Conservation (phyloP, 371 early-diverging fungal genomes). For the Phascolomyces articulosus region DNA sequence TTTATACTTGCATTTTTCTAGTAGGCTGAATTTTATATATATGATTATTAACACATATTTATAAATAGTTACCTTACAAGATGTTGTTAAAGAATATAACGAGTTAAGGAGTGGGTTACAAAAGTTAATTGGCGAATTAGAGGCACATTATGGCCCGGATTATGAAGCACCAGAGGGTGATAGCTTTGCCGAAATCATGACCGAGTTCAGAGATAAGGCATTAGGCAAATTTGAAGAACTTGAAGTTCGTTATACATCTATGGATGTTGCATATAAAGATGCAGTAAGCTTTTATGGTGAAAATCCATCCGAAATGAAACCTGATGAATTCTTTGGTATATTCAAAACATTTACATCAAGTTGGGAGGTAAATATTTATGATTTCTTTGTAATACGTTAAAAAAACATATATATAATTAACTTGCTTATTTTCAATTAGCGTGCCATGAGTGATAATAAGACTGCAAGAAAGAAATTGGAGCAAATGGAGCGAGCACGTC, state of each 20-base stretch:
- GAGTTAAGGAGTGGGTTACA: constrained; percentile 58
- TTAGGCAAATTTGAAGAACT: constrained; percentile 51
- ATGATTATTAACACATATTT: too few relatives aligned
- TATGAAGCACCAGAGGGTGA: constrained; percentile 44
- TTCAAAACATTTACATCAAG: constrained; percentile 82
- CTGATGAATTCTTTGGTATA: constrained; percentile 90
- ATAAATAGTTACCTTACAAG: constrained; percentile 59
- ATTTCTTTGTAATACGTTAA: neutral
- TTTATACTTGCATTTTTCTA: neutral
- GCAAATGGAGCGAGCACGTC: constrained; percentile 42
- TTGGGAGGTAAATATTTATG: constrained; percentile 56
- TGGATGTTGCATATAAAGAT: constrained; percentile 73
- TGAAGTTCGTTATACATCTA: constrained; percentile 52
- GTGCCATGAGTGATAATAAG: constrained; percentile 53
- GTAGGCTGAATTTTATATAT: too few relatives aligned
- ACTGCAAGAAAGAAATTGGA: constrained; percentile 45
- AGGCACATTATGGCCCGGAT: constrained; percentile 48
- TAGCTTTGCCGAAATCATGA: constrained; percentile 46
- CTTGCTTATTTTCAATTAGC: constrained; percentile 20
- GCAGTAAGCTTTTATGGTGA: constrained; percentile 82
- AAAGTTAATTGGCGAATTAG: constrained; percentile 52
- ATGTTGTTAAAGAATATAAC: constrained; percentile 59
- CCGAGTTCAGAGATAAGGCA: constrained; percentile 53
- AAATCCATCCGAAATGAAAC: constrained; percentile 75
- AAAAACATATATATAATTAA: neutral